Evolutionary conservation across 2,329 filamentous ascomycete species (phyloP), one percentile per base, ranked within the genome.

Genomic region (Arthroderma uncinatum): DNA sequence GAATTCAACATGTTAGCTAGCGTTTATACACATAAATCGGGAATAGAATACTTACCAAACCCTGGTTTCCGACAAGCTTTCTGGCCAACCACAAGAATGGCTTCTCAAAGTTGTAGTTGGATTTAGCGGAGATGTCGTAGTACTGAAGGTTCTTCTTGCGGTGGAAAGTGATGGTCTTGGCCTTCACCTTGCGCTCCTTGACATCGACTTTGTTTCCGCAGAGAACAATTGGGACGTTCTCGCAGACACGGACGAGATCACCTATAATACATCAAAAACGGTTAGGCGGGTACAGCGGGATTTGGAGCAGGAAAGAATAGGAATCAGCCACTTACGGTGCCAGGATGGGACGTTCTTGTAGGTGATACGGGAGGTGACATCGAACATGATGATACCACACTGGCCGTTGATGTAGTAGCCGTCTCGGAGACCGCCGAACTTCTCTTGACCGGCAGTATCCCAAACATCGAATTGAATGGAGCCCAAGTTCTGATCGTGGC

Each of bases 71-170:
- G 68, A 95, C 91, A 59, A 98, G 85, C 85, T 98, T 98, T 76
- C 93, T 97, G 59, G 90, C 91, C 48, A 92, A 83, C 98, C 98
- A 84, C 97, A 98, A 95, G 76, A 98, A 98, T 56, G 98, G 80
- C 65, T 97, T 93, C 68, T 85, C 83, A 58, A 98, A 93, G 67
- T 98, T 98, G 76, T 95, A 90, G 59, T 90, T 87, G 40, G 92
- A 96, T 80, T 98, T 98, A 64, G 93, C 93, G 9, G 91, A 96
- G 4, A 93, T 98, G 75, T 98, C 93, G 73, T 98, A 98, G 80
- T 98, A 98, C 79, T 98, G 93, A 55, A 98, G 86, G 79, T 97
- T 98, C 86, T 98, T 98, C 89, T 98, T 98, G 79, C 93, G 89
- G 84, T 98, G 93, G 88, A 98, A 98, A 66, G 93, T 98, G 78